Base-by-base conservation (phyloP, 2,329 filamentous ascomycete species). In the Remersonia thermophila region DNA sequence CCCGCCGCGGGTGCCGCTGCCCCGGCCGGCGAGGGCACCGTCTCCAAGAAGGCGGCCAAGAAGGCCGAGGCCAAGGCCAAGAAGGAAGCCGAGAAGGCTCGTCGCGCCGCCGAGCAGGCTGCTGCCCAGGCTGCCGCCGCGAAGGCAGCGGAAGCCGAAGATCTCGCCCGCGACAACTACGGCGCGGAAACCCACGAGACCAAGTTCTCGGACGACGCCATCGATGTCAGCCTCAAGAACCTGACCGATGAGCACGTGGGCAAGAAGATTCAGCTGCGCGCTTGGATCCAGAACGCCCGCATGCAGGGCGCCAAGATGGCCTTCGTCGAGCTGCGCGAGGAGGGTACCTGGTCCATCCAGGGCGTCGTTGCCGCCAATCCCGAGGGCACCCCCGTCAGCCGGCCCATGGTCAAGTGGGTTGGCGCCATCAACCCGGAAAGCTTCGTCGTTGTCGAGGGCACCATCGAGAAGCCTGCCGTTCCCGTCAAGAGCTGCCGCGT, bases 401-500 rank as follows among this genome's bases (percentile, higher is more conserved):
- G 78, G 56, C 85, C 83, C 60, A 96, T 96, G 89, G 83, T 95
- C 55, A 96, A 96, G 65, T 96, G 83, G 75, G 77, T 81, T 33
- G 75, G 73, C 32, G 71, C 66, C 30, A 62, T 94, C 47, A 80
- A 75, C 53, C 69, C 80, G 31, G 89, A 95, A 67, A 85, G 80
- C 49, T 86, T 82, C 49, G 77, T 95, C 17, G 65, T 78, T 28
- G 77, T 95, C 41, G 83, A 93, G 52, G 91, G 81, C 47, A 64
- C 70, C 23, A 79, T 96, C 36, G 73, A 86, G 67, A 80, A 81
- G 62, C 83, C 87, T 0, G 71, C 81, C 15, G 85, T 93, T 54
- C 82, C 84, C 3, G 82, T 96, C 57, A 91, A 93, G 63, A 91
- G 83, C 53, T 83, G 83, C 40, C 78, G 76, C 12, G 80, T 96